phyloP scores from a whole-genome alignment of 345 rosid species.

The Hevea brasiliensis region DNA sequence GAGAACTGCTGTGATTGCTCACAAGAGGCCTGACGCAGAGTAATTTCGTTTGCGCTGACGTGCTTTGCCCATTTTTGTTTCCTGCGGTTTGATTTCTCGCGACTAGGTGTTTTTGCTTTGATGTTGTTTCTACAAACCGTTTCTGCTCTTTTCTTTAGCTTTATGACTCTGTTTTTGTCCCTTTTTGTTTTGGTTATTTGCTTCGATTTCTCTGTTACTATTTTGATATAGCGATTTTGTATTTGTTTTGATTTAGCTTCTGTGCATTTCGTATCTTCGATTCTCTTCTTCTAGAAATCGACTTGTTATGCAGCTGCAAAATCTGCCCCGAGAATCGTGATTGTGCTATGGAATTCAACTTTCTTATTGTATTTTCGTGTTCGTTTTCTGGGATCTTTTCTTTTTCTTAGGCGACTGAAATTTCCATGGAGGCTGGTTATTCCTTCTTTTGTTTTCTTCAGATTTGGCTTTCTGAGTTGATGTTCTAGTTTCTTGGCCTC shows the following conservation, averaged over 20 bases:
- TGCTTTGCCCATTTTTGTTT: not conserved
- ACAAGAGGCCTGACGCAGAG: conserved; percentile 29
- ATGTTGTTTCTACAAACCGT: no score
- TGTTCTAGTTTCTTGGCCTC: not conserved
- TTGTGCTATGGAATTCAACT: no score
- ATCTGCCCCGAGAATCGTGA: no score
- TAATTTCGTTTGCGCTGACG: not conserved
- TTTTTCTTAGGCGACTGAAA: not conserved
- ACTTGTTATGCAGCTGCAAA: no score
- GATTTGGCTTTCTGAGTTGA: not conserved
- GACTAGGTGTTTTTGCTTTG: no score
- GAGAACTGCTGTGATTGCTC: conserved; percentile 27
- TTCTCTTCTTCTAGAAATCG: no score
- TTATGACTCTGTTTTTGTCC: no score
- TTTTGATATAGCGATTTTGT: not conserved
- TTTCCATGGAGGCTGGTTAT: not conserved
- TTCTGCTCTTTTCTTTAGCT: no score
- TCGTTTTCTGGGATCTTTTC: not conserved
- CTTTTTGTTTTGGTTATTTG: not conserved
- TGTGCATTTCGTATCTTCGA: not conserved
- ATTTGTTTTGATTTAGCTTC: no score
- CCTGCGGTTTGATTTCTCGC: no score
- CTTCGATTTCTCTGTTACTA: not conserved
- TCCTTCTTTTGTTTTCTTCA: not conserved
- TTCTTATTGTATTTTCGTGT: no score